Percentiles rank a stretch among this genome's conserved stretches.
Conservation (phyloP, 2,329 filamentous ascomycete species). For the Monilinia fructigena region DNA sequence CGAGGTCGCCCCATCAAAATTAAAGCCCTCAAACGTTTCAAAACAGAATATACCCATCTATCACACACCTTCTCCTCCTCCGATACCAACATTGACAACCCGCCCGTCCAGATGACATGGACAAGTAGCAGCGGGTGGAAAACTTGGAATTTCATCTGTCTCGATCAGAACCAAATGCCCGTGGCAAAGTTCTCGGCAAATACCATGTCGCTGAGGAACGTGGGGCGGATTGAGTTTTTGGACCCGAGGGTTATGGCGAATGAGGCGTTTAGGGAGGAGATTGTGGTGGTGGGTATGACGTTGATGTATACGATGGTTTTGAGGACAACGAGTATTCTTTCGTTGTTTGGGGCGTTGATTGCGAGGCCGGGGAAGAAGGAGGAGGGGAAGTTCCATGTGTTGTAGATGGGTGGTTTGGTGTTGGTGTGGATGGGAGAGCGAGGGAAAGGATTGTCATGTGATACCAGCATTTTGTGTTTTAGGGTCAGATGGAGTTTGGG, state of each 20-base stretch:
- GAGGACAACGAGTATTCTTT: conserved; percentile 11
- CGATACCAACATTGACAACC: background rate
- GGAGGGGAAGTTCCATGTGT: background rate
- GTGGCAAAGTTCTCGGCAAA: conserved; percentile 16
- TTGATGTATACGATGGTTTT: conserved; percentile 29
- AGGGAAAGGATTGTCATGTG: background rate
- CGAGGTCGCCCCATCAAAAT: conserved; percentile 24
- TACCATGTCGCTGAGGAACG: background rate
- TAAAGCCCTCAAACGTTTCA: conserved; percentile 27
- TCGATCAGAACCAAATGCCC: background rate
- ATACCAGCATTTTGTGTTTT: background rate
- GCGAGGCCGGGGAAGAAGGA: background rate
- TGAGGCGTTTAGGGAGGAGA: conserved; percentile 26
- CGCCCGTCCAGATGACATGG: conserved; percentile 25
- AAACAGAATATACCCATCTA: conserved; percentile 27
- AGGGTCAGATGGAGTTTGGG: background rate
- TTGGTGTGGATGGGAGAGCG: background rate
- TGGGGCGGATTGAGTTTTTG: conserved; percentile 7
- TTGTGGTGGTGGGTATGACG: conserved; percentile 27
- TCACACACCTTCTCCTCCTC: conserved; percentile 23
- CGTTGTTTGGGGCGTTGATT: conserved; percentile 8
- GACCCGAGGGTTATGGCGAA: conserved; percentile 6
- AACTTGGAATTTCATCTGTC: conserved; percentile 17
- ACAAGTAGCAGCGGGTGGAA: background rate
- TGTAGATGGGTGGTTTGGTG: background rate